A percentile compares a stretch with the other conserved stretches of the same genome.
Conservation (phyloP, 441 rosid genomes). For the Jatropha podagrica region DNA sequence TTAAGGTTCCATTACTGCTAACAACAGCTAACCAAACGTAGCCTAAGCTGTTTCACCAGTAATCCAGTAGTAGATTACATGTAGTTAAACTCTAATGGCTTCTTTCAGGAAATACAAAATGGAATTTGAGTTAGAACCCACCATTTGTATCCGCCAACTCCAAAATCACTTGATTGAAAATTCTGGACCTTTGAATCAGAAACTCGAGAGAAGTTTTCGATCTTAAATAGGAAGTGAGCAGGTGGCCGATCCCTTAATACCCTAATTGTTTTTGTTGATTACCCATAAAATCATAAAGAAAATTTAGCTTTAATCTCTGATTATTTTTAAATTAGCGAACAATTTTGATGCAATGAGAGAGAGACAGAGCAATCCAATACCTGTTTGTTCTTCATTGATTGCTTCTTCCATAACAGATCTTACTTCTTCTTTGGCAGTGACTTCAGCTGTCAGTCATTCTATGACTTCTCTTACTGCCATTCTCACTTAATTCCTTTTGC, state of each 20-base stretch:
- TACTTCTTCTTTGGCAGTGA: not conserved
- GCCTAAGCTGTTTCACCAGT: too few species aligned
- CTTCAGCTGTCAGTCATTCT: not conserved
- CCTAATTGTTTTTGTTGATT: not conserved
- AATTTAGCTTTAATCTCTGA: not conserved
- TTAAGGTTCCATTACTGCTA: too few species aligned
- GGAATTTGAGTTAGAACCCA: not conserved
- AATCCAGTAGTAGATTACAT: too few species aligned
- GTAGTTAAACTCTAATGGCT: too few species aligned
- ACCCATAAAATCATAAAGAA: not conserved
- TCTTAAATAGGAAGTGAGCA: not conserved
- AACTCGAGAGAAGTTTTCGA: not conserved
- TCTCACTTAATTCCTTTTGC: not conserved
- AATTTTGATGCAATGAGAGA: not conserved
- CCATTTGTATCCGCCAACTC: not conserved
- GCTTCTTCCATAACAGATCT: not conserved
- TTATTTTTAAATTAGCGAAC: not conserved
- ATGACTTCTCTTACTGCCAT: not conserved
- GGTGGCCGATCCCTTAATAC: not conserved
- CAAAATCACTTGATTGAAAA: not conserved
- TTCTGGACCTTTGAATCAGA: not conserved
- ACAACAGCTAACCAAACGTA: too few species aligned
- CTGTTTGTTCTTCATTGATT: not conserved
- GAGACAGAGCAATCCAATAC: not conserved
- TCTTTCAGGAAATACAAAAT: too few species aligned